Conservation (phyloP, 139 green algal species). For the Zygnema cylindricum region DNA sequence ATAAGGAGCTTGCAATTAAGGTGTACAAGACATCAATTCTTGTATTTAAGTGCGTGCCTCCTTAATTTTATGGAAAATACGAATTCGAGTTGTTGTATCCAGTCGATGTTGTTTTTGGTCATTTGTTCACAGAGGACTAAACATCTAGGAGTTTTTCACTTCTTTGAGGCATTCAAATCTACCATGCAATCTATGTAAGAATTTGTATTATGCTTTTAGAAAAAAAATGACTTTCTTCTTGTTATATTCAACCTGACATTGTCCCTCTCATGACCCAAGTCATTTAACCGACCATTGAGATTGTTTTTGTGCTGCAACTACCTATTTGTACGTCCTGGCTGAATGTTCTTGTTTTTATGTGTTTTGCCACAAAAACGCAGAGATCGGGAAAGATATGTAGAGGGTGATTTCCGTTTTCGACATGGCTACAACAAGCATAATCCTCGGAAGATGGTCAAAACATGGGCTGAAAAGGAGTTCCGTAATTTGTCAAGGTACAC, state of each 20-base stretch:
- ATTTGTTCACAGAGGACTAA: too few species aligned
- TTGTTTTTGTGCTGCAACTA: background rate
- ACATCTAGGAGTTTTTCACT: too few species aligned
- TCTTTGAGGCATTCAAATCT: conserved; percentile 33
- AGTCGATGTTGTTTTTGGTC: conserved; percentile 7
- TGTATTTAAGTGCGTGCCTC: conserved; percentile 89
- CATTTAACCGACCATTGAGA: background rate
- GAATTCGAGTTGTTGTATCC: background rate
- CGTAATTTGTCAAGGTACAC: conserved; percentile 87
- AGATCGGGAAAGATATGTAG: conserved; percentile 85
- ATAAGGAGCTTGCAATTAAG: conserved; percentile 91
- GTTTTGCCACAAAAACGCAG: conserved; percentile 23
- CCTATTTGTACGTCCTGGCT: background rate
- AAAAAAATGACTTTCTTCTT: too few species aligned
- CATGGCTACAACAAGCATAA: conserved; percentile 93
- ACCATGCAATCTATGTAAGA: too few species aligned
- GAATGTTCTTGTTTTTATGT: background rate
- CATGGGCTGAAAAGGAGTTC: conserved; percentile 99
- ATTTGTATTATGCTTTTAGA: too few species aligned
- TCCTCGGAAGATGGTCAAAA: conserved; percentile 98
- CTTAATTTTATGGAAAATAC: background rate
- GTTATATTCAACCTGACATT: background rate
- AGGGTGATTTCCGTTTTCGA: conserved; percentile 93
- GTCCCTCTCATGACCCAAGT: background rate
- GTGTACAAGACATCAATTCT: conserved; percentile 99